phyloP scores from a whole-genome alignment of 2,329 filamentous ascomycete species.

The Aschersonia sp. region DNA sequence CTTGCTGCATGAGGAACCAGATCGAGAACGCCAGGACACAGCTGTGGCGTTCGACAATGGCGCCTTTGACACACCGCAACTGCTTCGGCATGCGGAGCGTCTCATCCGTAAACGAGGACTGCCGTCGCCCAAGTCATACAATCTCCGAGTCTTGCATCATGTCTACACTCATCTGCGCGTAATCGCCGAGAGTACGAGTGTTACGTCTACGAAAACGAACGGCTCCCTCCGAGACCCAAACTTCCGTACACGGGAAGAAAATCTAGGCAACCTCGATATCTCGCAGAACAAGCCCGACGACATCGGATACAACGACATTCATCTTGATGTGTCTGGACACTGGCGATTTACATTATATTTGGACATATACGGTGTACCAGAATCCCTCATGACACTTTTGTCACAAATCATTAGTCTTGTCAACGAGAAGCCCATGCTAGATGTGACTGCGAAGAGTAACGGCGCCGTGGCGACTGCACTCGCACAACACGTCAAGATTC shows the following conservation, averaged over 20 bases:
- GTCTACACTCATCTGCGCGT: slow-evolving; percentile 30
- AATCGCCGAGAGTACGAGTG: slow-evolving; percentile 25
- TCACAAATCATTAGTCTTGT: slow-evolving; percentile 26
- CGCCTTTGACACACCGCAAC: neutral
- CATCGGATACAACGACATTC: slow-evolving; percentile 26
- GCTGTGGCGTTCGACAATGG: neutral
- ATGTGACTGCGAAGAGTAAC: slow-evolving; percentile 10
- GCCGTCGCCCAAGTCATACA: slow-evolving; percentile 22
- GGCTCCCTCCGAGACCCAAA: slow-evolving; percentile 2
- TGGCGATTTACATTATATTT: slow-evolving; percentile 27
- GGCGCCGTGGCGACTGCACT: slow-evolving; percentile 11
- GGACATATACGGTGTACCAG: slow-evolving; percentile 28
- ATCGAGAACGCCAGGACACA: neutral
- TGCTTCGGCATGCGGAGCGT: slow-evolving; percentile 24
- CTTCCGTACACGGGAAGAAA: slow-evolving; percentile 14
- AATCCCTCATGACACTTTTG: slow-evolving; percentile 23
- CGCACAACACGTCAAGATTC: slow-evolving; percentile 13
- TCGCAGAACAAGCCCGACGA: slow-evolving; percentile 17
- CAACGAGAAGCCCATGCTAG: slow-evolving; percentile 22
- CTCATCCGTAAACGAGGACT: slow-evolving; percentile 22
- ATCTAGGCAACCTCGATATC: slow-evolving; percentile 13
- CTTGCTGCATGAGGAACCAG: neutral
- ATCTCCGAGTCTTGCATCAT: slow-evolving; percentile 28
- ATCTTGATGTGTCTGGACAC: slow-evolving; percentile 22
- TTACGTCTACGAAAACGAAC: slow-evolving; percentile 1